Base-by-base conservation (phyloP, 345 rosid genomes). In the Camelina hispida region DNA sequence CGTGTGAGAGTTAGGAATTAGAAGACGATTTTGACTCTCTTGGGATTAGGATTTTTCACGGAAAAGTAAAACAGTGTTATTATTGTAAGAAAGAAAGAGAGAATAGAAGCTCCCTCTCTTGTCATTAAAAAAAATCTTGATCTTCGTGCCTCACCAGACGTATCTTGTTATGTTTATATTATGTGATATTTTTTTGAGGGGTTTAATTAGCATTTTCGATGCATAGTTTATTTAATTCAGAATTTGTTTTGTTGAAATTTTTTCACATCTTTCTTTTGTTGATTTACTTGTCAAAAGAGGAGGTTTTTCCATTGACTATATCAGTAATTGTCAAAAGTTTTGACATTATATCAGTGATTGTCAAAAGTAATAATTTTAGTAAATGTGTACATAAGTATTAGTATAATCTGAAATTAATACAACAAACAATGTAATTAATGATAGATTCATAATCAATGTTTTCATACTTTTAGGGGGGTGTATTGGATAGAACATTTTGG, bases 91-190 rank as follows among this genome's bases (percentile, higher is more conserved):
- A 68, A 75, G 68, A 51, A 69, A 44, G 42, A 76, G 59, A 76
- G 80, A 76, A 76, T 69, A 76, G 80, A 76, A 69, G 80, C 75
- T 70, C 71, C 80, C 30, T 54, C 40, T 55, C 34, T 70, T 76
- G 43, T 44, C 25, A 22, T 63, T 43, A 18, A 32, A 54, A 54
- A 54, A 44, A 22, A 40, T 46, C 2, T 62, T 55, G 71, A 70
- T 69, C 46, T 47, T 37, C 38, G 80, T 69, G 60, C 80, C 75
- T 25, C 22, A 56, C 12, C 20, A 69, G n/a, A 48, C 54, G 56
- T 59, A 44, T 46, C 43, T 43, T 53, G n/a, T 25, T 60, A 14
- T 44, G 34, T 37, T 63, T 1, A 15, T 7, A 28, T 20, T 64
- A 13, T 42, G n/a, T 14, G 6, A 9, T 1, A 11, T 53, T 10